Evolutionary conservation across 805 yeast species (phyloP).

Genomic region (Kuraishia ogatae): DNA sequence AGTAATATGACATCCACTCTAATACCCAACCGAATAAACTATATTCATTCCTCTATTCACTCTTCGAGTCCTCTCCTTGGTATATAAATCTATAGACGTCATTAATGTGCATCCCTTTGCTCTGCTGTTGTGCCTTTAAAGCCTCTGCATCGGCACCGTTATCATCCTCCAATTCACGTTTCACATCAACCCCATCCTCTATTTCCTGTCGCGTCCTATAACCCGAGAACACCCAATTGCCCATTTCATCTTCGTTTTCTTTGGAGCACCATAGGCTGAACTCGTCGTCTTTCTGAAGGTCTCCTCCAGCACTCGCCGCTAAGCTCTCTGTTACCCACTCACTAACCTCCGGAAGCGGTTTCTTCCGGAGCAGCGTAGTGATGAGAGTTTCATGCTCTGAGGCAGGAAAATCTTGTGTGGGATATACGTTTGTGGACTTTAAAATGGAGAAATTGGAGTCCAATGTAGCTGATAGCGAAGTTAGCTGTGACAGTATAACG

Average conservation of each 20-base stretch:
- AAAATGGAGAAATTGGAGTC: conserved; percentile 52
- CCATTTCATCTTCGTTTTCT: conserved; percentile 42
- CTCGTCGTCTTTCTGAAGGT: conserved; percentile 40
- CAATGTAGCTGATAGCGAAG: conserved; percentile 65
- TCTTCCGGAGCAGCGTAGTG: conserved; percentile 80
- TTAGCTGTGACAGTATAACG: conserved; percentile 74
- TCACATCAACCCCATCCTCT: conserved; percentile 16
- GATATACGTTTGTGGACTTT: conserved; percentile 67
- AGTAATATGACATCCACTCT: not conserved
- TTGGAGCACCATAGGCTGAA: conserved; percentile 62
- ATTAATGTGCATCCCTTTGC: conserved; percentile 16
- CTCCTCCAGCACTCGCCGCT: conserved; percentile 15
- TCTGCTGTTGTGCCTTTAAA: conserved; percentile 13
- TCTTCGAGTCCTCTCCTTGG: conserved; percentile 29
- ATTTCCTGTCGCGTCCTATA: conserved; percentile 44
- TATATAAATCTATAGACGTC: conserved; percentile 34
- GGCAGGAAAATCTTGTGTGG: conserved; percentile 78
- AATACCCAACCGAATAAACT: not conserved
- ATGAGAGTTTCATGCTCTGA: conserved; percentile 75
- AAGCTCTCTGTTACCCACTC: conserved; percentile 56
- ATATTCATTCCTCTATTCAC: not conserved
- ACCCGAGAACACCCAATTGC: conserved; percentile 55
- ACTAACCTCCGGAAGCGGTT: conserved; percentile 82
- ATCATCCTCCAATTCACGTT: conserved; percentile 8
- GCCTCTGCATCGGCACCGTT: conserved; percentile 5